Evolutionary conservation across 768 basidiomycete genomes (phyloP).

Genomic region (Hypholoma sublateritium): DNA sequence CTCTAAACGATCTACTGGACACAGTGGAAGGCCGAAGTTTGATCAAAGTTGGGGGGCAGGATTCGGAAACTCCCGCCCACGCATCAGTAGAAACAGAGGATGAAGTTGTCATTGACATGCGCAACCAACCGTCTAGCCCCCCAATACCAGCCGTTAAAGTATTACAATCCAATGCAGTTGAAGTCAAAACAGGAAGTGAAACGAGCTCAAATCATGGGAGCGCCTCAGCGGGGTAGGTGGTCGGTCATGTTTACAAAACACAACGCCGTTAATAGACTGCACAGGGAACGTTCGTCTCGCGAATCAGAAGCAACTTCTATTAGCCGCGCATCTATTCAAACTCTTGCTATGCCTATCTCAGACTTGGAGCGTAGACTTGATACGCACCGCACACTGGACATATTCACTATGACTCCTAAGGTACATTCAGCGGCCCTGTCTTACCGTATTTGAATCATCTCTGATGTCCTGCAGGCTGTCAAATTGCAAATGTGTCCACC

Average conservation of each 20-base stretch:
- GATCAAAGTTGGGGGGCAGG: constrained; percentile 45
- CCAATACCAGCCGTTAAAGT: constrained; percentile 16
- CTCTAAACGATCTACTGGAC: constrained; percentile 71
- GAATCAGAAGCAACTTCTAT: constrained; percentile 58
- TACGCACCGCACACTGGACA: constrained; percentile 80
- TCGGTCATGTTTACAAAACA: neutral
- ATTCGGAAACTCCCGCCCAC: constrained; percentile 13
- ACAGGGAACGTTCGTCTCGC: constrained; percentile 58
- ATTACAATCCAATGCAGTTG: constrained; percentile 23
- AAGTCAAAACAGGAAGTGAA: constrained; percentile 40
- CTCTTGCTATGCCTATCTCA: constrained; percentile 55
- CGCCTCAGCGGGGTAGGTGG: constrained; percentile 55
- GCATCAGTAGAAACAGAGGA: constrained; percentile 42
- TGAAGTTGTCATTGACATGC: constrained; percentile 58
- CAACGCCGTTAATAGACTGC: neutral
- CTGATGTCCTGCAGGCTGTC: constrained; percentile 56
- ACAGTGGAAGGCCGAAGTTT: constrained; percentile 61
- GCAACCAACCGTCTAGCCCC: constrained; percentile 34
- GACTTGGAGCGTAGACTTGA: constrained; percentile 83
- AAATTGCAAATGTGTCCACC: constrained; percentile 89
- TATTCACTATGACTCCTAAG: constrained; percentile 95
- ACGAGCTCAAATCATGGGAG: constrained; percentile 52
- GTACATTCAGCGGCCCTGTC: constrained; percentile 38
- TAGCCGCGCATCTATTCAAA: constrained; percentile 51
- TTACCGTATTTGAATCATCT: neutral